Evolutionary conservation across 306 rosid genomes (phyloP), one percentile per base, ranked within the genome.

Genomic region (Cucurbita ficifolia): DNA sequence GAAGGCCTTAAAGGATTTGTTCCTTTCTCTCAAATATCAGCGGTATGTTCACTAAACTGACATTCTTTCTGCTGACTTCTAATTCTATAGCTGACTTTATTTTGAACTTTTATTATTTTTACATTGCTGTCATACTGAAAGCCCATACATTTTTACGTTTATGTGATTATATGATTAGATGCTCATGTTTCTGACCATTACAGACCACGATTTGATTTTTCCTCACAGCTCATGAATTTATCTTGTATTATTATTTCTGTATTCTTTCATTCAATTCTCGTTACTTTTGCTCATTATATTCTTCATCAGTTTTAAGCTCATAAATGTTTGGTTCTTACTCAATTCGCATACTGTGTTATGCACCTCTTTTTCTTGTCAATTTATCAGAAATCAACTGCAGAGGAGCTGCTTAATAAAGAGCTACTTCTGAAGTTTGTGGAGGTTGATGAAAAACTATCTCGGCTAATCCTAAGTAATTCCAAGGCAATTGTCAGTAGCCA

Each of bases 1-100:
- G 98, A 93, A 84, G 96, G 96, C 76, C 89, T 93, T 48, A 86
- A 81, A 76, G 98, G 98, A 18, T 93, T 93, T 82, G 89, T 93
- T 86, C 98, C 98, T 52, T 93, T 93, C 90, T 93, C 97, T 18
- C 98, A 88, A 80, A 76, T 93, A 79, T 87, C 97, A 65, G 43
- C 92, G 83, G 98, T 93, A 8, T 56, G 88, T 96, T 71, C 77
- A 84, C 77, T 72, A 14, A 54, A 77, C 79, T 74, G 72, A 58
- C 70, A 48, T 63, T 38, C 10, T 33, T 29, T 59, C 40, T 63
- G 60, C 29, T 10, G 16, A 36, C 22, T 77, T 62, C 8, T 16
- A 51, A 46, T 35, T 51, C 60, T 72, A 62, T 77, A 40, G 4
- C 80, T 17, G 70, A 52, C 43, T 59, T 33, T 14, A 59, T 2